Base-by-base conservation (phyloP, 2,329 filamentous ascomycete species). In the Chaetomium sp. region DNA sequence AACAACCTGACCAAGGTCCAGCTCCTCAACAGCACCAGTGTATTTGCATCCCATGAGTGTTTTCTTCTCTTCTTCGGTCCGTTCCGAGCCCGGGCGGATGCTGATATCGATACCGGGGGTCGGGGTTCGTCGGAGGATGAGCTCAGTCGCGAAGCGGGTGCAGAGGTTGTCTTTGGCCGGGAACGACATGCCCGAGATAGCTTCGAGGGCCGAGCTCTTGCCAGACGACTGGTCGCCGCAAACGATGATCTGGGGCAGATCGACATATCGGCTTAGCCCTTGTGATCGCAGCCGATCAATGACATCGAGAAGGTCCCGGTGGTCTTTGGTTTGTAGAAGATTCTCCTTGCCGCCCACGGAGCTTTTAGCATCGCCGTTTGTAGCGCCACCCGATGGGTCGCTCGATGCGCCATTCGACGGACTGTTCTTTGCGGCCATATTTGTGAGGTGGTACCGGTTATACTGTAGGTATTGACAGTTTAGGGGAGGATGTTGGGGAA, bases 181-280 rank as follows among this genome's bases (percentile, higher is more conserved):
- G 65, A 90, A 89, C 0, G 80, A 78, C 1, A 70, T 63, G 7
- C 84, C 80, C 0, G 86, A 87, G 38, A 90, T 85, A 1, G 85
- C 86, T 69, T 89, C 85, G 0, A 90, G 79, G 0, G 88, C 85
- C 0, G 86, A 88, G 60, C 83, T 87, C 72, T 90, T 90, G 2
- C 86, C 87, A 0, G 83, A 82, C 0, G 82, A 87, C 68, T 88
- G 85, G 64, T 87, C 82, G 2, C 87, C 86, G 60, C 82, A 85
- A 13, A 88, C 85, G 33, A 88, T 82, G 60, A 82, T 79, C 67
- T 82, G 76, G 0, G 80, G 80, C 0, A 81, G 72, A 16, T 76
- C 76, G 49, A 82, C 74, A 66, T 75, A 77, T 19, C 75, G 71
- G 49, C 75, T 74, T n/a, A 79, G 67, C 0, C 76, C 75, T 38